Base-by-base conservation (phyloP, 441 rosid species). In the Gossypium laxum region DNA sequence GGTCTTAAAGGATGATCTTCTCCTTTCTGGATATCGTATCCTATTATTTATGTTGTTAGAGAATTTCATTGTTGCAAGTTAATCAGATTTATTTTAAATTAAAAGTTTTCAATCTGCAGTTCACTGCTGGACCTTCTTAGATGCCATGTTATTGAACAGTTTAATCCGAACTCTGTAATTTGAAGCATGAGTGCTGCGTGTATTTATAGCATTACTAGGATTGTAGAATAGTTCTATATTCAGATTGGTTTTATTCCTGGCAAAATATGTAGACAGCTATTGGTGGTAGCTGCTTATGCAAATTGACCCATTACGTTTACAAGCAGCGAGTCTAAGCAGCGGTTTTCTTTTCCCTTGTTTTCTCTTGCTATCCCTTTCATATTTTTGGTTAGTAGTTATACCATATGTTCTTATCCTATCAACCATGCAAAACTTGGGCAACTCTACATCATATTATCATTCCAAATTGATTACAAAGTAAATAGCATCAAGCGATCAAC, bases 11-110 rank as follows among this genome's bases (percentile, higher is more conserved):
- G 98, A 91, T 82, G 93, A 92, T 54, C 93, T 88, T 68, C 87
- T 77, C 69, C 98, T 92, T 77, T 91, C 99, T 38, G 96, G 88
- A 77, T 92, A 92, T 76, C 94, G 96, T 95, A 95, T 92, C 98
- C 93, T 75, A 19, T 58, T 12, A 18, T 74, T 71, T 57, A 17
- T 21, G 19, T 62, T 17, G 38, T 18, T 54, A 34, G 59, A 62
- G 2, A 41, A 71, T 17, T 51, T 62, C 47, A 19, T 69, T 69
- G 21, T 24, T 3, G 8, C 8, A 28, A 50, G 5, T 51, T 3
- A 66, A 51, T 15, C 18, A 28, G 28, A 51, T 50, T 4, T 28
- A 0, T 51, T 67, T 26, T 67, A 51, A 1, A 30, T 17, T 17
- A 28, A 26, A 51, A 26, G 18, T 67, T 48, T 67, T 2, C 8